Conservation (phyloP, 1,139 yeast species). For the Yamadazyma trypodendri region DNA sequence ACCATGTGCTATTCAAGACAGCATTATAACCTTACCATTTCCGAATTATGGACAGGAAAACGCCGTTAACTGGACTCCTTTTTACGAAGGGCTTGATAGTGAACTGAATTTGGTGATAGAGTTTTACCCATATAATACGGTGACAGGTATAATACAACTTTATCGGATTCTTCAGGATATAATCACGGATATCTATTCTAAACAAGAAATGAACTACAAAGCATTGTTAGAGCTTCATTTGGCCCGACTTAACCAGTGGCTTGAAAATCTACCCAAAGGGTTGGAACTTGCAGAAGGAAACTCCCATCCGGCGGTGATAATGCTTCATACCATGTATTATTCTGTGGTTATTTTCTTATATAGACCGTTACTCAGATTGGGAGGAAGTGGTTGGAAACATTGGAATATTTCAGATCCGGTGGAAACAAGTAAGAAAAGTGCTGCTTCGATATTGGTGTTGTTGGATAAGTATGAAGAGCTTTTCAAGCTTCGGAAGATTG, state of each 20-base stretch:
- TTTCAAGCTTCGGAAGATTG: slow-evolving; percentile 9
- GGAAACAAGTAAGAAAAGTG: slow-evolving; percentile 7
- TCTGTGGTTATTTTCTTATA: slow-evolving; percentile 12
- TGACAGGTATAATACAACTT: slow-evolving; percentile 8
- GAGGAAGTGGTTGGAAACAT: slow-evolving; percentile 9
- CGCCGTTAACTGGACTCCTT: slow-evolving; percentile 9
- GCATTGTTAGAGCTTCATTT: slow-evolving; percentile 7
- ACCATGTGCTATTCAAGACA: slow-evolving; percentile 11
- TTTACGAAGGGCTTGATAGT: slow-evolving; percentile 5
- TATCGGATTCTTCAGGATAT: slow-evolving; percentile 11
- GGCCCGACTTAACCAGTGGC: slow-evolving; percentile 7
- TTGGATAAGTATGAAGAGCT: slow-evolving; percentile 6
- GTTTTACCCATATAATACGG: slow-evolving; percentile 10
- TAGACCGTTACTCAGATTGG: slow-evolving; percentile 12
- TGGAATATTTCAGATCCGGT: slow-evolving; percentile 8
- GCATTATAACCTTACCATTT: slow-evolving; percentile 8
- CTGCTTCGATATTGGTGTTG: slow-evolving; percentile 8
- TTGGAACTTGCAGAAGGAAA: slow-evolving; percentile 4
- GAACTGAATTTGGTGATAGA: not conserved
- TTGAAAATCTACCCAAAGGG: slow-evolving; percentile 5
- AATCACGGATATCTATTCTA: slow-evolving; percentile 7
- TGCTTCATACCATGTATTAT: slow-evolving; percentile 14
- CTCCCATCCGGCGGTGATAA: slow-evolving; percentile 13
- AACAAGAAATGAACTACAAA: slow-evolving; percentile 7
- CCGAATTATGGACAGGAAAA: slow-evolving; percentile 7